Evolutionary conservation across 192 early-diverging fungal genomes (phyloP), one percentile per base, ranked within the genome.

Genomic region (Diversispora eburnea): DNA sequence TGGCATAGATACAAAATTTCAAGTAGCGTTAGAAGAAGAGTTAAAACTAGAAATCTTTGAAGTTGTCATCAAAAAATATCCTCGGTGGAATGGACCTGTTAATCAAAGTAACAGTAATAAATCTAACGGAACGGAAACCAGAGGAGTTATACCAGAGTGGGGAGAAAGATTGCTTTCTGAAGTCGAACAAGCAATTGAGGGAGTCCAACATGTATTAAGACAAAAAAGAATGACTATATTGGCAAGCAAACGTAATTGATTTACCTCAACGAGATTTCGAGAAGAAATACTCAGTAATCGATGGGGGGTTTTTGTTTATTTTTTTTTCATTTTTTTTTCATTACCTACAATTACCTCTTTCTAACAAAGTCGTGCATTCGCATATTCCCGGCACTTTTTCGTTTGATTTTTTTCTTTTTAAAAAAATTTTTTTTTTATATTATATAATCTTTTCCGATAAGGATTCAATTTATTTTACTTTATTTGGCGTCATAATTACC

Each of bases 21-120:
- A 86, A 55, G 60, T 77, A 6, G 65, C 76, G 3, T 70, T 88
- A 3, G 86, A 88, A 64, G 42, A 77, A 20, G 86, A 88, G 19
- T 76, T 86, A 49, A 82, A 82, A 15, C 47, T 73, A 2, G 72
- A 73, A 54, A 41, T 64, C 43, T 64, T 64, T 43, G 72, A 73
- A 41, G 20, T 22, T 7, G 52, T 73, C 15, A 54, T 56, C 9
- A 55, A 12, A 8, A 73, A 41, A 45, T 64, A 55, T 64, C 72
- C 72, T 15, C 59, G 72, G 13, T 73, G 61, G 72, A 73, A 73
- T 8, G 72, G 60, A 49, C 25, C 25, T 2, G 25, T 33, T 33
- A 33, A 33, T 2, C 25, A 33, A 33, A 54, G 8, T 12, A 33
- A 12, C 13, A 45, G 52, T n/a, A 59, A 59, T 71, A 43, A 19